Evolutionary conservation across 345 rosid genomes (phyloP).

Genomic region (Arabidopsis suecica): DNA sequence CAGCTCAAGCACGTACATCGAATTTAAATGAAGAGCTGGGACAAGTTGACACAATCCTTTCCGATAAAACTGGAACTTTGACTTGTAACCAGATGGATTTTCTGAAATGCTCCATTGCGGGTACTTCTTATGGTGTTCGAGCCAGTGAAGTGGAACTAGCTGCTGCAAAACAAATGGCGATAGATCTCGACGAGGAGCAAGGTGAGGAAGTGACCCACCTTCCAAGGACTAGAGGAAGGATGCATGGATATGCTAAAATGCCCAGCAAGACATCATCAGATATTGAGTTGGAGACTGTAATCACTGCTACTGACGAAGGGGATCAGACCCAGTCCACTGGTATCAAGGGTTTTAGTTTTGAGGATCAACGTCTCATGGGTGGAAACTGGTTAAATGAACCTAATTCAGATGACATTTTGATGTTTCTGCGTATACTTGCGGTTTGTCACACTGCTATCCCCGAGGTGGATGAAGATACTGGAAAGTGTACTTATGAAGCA

Average conservation of each 20-base stretch:
- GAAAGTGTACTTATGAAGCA: slow-evolving; percentile 71
- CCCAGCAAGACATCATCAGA: slow-evolving; percentile 51
- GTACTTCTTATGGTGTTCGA: slow-evolving; percentile 63
- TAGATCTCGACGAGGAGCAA: slow-evolving; percentile 50
- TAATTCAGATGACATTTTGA: slow-evolving; percentile 49
- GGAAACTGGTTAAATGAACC: slow-evolving; percentile 59
- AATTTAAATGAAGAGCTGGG: slow-evolving; percentile 83
- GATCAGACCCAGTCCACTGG: slow-evolving; percentile 42
- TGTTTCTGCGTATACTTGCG: slow-evolving; percentile 72
- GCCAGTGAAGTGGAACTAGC: slow-evolving; percentile 69
- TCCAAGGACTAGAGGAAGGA: slow-evolving; percentile 35
- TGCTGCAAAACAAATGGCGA: slow-evolving; percentile 58
- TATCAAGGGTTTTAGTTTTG: slow-evolving; percentile 70
- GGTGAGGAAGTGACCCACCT: slow-evolving; percentile 18
- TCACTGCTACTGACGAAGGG: slow-evolving; percentile 61
- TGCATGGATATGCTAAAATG: slow-evolving; percentile 35
- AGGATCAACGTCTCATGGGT: slow-evolving; percentile 64
- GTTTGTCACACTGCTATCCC: slow-evolving; percentile 80
- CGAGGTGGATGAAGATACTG: slow-evolving; percentile 53
- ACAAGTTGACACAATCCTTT: slow-evolving; percentile 74
- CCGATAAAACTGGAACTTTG: slow-evolving; percentile 86
- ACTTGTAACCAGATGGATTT: slow-evolving; percentile 89
- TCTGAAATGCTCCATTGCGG: slow-evolving; percentile 79
- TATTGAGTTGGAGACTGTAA: slow-evolving; percentile 78
- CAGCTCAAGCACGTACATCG: slow-evolving; percentile 73